Evolutionary conservation across 306 rosid genomes (phyloP).

Genomic region (Casuarina equisetifolia): DNA sequence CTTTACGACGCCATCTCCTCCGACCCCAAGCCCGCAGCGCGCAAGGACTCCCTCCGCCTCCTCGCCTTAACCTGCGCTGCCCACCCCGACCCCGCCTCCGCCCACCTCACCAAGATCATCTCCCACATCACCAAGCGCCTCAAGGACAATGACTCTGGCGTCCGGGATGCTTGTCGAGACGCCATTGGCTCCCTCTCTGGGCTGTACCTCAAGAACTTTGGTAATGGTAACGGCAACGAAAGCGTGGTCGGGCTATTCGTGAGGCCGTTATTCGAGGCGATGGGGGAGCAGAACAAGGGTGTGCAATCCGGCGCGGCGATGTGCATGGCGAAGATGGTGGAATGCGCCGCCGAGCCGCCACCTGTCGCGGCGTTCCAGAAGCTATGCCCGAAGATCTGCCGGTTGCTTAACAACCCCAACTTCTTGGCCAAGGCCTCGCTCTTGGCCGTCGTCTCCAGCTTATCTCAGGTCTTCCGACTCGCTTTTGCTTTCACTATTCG

Average conservation of each 20-base stretch:
- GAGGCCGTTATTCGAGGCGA: constrained; percentile 89
- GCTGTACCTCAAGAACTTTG: constrained; percentile 50
- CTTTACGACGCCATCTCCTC: constrained; percentile 65
- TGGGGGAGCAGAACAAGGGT: constrained; percentile 86
- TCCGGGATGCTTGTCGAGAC: constrained; percentile 81
- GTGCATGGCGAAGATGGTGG: constrained; percentile 89
- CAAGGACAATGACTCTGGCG: constrained; percentile 75
- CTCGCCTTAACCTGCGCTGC: constrained; percentile 59
- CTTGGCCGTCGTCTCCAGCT: constrained; percentile 72
- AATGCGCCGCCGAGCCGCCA: constrained; percentile 54
- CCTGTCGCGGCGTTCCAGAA: constrained; percentile 74
- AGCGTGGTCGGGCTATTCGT: constrained; percentile 75
- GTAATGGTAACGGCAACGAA: constrained; percentile 19
- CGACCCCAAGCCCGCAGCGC: constrained; percentile 86
- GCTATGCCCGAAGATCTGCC: constrained; percentile 92
- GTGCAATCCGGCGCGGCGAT: constrained; percentile 89
- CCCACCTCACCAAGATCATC: constrained; percentile 76
- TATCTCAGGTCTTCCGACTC: constrained; percentile 67
- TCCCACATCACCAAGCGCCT: constrained; percentile 64
- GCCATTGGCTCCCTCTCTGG: constrained; percentile 62
- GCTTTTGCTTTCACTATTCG: neutral
- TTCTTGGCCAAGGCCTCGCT: constrained; percentile 79
- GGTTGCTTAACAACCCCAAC: constrained; percentile 74
- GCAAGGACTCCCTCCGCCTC: constrained; percentile 73
- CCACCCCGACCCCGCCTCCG: constrained; percentile 55